A percentile compares a stretch with the other conserved stretches of the same genome.
phyloP scores from a whole-genome alignment of 495 filamentous ascomycete genomes.

The Bacidia rubella region DNA sequence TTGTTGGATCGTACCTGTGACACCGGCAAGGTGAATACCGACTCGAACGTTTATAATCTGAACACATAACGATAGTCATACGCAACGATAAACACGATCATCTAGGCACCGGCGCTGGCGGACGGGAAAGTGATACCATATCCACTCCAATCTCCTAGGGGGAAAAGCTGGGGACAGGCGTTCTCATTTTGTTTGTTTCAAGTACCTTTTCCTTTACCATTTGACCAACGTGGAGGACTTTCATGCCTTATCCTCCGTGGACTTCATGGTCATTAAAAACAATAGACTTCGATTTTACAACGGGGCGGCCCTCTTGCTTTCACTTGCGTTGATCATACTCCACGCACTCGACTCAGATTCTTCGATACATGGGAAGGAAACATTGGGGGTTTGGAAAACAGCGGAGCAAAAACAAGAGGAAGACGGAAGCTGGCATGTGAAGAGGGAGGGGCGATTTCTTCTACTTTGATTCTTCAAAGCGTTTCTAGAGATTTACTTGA shows the following conservation, averaged over 20 bases:
- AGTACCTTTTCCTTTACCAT: background rate
- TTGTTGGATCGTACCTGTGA: background rate
- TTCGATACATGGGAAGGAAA: background rate
- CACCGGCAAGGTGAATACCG: background rate
- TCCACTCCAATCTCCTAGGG: background rate
- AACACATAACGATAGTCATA: background rate
- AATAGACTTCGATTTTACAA: background rate
- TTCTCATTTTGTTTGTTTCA: background rate
- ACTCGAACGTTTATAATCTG: background rate
- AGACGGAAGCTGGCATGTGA: too few relatives aligned
- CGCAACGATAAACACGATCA: slow-evolving; percentile 1
- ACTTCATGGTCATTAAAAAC: background rate
- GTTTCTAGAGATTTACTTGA: too few relatives aligned
- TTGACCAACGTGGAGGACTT: background rate
- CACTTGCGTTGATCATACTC: background rate
- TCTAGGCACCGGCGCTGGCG: slow-evolving; percentile 1
- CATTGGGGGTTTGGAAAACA: background rate
- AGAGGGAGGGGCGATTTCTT: too few relatives aligned
- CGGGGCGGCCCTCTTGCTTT: too few relatives aligned
- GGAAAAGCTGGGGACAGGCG: background rate
- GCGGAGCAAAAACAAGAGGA: background rate
- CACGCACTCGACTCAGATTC: background rate
- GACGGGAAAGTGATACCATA: background rate
- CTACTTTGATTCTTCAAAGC: too few relatives aligned
- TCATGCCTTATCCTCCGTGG: background rate